A percentile compares a stretch with the other conserved stretches of the same genome.
Evolutionary conservation across 208 protist species (phyloP).

Genomic region (Novymonas esmeraldas): DNA sequence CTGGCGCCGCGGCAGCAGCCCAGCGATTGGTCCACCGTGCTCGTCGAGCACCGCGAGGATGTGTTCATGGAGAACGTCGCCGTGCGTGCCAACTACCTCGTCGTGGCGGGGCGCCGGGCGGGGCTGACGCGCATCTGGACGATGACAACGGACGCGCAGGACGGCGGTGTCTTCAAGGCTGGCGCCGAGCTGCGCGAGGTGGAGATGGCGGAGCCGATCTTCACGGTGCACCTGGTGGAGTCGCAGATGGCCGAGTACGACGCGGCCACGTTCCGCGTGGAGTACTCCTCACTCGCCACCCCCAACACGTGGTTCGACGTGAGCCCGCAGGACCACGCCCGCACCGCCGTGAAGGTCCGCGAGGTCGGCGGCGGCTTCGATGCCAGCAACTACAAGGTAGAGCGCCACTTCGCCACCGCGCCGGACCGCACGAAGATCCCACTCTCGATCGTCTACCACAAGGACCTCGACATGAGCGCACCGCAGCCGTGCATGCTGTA

Average conservation of each 20-base stretch:
- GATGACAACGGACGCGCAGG: constrained; percentile 37
- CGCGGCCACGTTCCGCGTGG: constrained; percentile 65
- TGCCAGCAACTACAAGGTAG: constrained; percentile 64
- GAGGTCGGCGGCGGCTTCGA: constrained; percentile 80
- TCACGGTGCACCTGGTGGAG: constrained; percentile 48
- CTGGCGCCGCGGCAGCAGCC: constrained; percentile 48
- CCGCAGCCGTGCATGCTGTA: constrained; percentile 89
- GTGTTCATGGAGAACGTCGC: constrained; percentile 55
- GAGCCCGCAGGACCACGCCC: constrained; percentile 38
- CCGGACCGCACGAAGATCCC: constrained; percentile 79
- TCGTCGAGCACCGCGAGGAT: constrained; percentile 58
- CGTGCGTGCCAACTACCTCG: constrained; percentile 65
- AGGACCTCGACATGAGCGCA: constrained; percentile 59
- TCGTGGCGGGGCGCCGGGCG: constrained; percentile 63
- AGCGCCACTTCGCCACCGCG: constrained; percentile 73
- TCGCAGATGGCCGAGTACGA: constrained; percentile 81
- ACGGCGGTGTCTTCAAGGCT: constrained; percentile 45
- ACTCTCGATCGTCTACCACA: constrained; percentile 82
- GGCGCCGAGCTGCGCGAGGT: constrained; percentile 44
- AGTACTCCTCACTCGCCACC: constrained; percentile 83
- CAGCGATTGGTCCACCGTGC: constrained; percentile 44
- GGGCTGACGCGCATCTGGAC: constrained; percentile 86
- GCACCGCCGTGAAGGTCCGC: constrained; percentile 64
- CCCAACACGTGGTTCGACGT: constrained; percentile 83
- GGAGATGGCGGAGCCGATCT: constrained; percentile 77